Conservation (phyloP, 169 alveolate species). For the Perkinsus olseni region DNA sequence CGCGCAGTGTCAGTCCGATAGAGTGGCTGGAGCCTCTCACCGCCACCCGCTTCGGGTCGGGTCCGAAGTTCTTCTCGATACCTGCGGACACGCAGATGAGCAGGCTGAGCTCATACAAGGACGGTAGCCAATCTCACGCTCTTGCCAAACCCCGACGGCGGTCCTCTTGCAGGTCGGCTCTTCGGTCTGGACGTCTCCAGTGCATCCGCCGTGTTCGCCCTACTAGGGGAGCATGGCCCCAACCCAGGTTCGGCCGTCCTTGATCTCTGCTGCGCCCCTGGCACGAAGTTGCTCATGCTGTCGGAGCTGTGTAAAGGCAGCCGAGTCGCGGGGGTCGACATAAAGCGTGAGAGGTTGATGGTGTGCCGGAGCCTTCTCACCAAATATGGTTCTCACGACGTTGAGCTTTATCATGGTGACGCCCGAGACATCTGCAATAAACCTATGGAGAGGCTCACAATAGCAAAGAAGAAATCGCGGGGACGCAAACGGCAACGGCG, state of each 20-base stretch:
- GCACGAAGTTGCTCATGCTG: conserved; percentile 29
- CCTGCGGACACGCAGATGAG: neutral
- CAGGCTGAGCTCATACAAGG: neutral
- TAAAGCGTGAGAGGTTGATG: neutral
- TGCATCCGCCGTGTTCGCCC: neutral
- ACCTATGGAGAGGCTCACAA: neutral
- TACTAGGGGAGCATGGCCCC: neutral
- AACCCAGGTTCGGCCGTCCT: neutral
- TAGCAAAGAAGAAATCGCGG: neutral
- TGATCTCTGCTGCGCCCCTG: conserved; percentile 44
- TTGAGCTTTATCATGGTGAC: conserved; percentile 1
- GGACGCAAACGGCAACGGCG: neutral
- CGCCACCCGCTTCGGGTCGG: neutral
- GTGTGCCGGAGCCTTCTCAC: conserved; percentile 7
- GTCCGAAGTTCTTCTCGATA: neutral
- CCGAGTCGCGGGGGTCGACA: neutral
- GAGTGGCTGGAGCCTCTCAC: neutral
- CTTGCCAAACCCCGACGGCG: neutral
- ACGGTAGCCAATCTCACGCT: neutral
- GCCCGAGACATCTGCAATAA: neutral
- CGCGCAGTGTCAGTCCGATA: neutral
- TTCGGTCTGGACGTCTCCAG: neutral
- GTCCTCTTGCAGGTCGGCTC: neutral
- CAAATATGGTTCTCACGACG: neutral
- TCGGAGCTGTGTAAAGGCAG: conserved; percentile 17